These are phyloP conservation scores for Xeromyces bisporus DNA, from an alignment of 495 filamentous ascomycete genomes.

Conservation along the genomic window DNA sequence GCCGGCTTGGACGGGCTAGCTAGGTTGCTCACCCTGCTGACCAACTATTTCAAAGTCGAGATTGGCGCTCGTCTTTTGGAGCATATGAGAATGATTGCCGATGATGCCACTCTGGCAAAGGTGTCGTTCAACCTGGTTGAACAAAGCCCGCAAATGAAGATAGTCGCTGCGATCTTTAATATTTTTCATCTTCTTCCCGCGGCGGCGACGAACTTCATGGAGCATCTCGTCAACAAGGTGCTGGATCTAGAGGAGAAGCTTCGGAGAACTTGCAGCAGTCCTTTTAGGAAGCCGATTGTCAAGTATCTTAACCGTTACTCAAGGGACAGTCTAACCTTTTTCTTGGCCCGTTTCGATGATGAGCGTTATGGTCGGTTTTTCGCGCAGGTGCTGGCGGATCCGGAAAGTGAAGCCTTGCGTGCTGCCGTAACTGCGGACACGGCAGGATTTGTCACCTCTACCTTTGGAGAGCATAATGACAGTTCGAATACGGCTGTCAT, in stretches of 20 bases:
- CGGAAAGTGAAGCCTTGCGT: conserved; percentile 56
- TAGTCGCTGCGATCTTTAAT: conserved; percentile 84
- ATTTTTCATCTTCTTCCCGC: conserved; percentile 89
- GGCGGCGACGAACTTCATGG: conserved; percentile 79
- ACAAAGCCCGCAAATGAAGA: conserved; percentile 77
- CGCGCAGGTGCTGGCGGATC: conserved; percentile 68
- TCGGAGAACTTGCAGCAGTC: conserved; percentile 78
- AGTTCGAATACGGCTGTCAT: conserved; percentile 58
- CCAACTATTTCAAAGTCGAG: conserved; percentile 98
- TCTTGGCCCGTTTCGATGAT: conserved; percentile 58
- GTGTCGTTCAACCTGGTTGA: conserved; percentile 89
- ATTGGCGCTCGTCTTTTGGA: conserved; percentile 83
- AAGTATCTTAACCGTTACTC: conserved; percentile 90
- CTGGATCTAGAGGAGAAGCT: conserved; percentile 75
- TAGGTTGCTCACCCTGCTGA: conserved; percentile 71
- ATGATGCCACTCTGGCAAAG: conserved; percentile 60
- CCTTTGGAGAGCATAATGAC: conserved; percentile 40
- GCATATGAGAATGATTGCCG: conserved; percentile 83
- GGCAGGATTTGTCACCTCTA: conserved; percentile 46
- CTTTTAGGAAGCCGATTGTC: conserved; percentile 82
- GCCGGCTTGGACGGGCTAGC: conserved; percentile 84
- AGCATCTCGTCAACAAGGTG: conserved; percentile 70
- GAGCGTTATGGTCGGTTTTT: conserved; percentile 85
- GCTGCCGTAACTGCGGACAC: conserved; percentile 57
- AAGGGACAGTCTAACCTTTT: conserved; percentile 66